Evolutionary conservation across 352 stramenopile species (phyloP), one percentile per base, ranked within the genome.

Genomic region (Pythium monospermum): DNA sequence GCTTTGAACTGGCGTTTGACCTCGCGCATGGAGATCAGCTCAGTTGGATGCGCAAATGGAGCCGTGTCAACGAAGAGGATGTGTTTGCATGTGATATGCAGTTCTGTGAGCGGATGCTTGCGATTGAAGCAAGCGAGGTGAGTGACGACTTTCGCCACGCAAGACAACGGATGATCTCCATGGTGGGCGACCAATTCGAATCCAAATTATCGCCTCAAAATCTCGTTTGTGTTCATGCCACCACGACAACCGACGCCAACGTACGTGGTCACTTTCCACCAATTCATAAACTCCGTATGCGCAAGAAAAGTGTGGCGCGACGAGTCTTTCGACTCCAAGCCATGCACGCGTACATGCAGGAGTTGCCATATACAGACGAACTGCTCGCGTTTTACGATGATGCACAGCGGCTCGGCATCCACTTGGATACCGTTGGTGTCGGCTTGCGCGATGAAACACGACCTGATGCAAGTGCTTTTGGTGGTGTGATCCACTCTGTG

Each of bases 151-250:
- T 25, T 27, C 47, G 39, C 19, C 7, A 11, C 8, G 47, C 36
- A 21, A 18, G n/a, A 4, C 16, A n/a, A 7, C 15, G 19, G 2
- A 16, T 54, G 6, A 12, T 18, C 12, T 11, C 3, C 18, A 25
- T 46, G 12, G 47, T 54, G n/a, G 47, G 47, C 1, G 6, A 19
- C 2, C 21, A 12, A 13, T 54, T 46, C 26, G 36, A n/a, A 54
- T 8, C 6, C 37, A 37, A 22, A 7, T 16, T 54, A 46, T 18
- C 25, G 47, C 8, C 35, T 54, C n/a, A 27, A 54, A 27, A 26
- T 54, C 35, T 37, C 45, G 36, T 54, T 54, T 39, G 37, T 44
- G 25, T 45, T 36, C 36, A 54, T 54, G 47, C 47, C 47, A 37
- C 47, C 47, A 22, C 25, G 36, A 5, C 47, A 54, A 18, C 47